phyloP scores from a whole-genome alignment of 441 rosid species.

The Adansonia gregorii region DNA sequence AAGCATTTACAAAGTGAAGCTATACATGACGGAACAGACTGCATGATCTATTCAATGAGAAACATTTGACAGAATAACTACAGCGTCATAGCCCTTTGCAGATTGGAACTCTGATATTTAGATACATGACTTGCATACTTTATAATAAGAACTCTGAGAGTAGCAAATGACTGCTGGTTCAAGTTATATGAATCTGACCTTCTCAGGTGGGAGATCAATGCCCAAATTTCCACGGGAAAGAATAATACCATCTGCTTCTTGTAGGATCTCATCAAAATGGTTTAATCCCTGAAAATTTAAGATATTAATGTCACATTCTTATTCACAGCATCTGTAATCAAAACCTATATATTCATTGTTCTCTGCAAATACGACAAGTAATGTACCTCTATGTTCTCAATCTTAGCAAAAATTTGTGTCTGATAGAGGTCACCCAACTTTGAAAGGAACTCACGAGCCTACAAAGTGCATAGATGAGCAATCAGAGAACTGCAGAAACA shows the following conservation, averaged over 20 bases:
- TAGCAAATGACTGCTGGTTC: slow-evolving; percentile 10
- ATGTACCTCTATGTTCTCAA: slow-evolving; percentile 86
- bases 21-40: neutral
- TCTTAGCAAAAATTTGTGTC: slow-evolving; percentile 95
- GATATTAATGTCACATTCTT: neutral
- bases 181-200: slow-evolving; percentile 51
- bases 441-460: slow-evolving; percentile 91
- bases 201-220: slow-evolving; percentile 98
- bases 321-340: neutral
- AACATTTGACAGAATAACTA: neutral
- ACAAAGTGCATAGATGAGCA: slow-evolving; percentile 23
- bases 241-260: slow-evolving; percentile 98
- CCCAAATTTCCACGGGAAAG: slow-evolving; percentile 99
- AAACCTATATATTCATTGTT: slow-evolving; percentile 2
- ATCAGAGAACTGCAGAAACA: slow-evolving; percentile 6
- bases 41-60: neutral
- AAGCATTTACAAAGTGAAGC: neutral
- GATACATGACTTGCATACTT: neutral
- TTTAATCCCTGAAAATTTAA: slow-evolving; percentile 66
- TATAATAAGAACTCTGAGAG: neutral
- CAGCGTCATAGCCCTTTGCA: neutral
- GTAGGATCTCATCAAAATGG: slow-evolving; percentile 97
- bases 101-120: neutral
- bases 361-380: neutral
- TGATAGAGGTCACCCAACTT: slow-evolving; percentile 86